A percentile compares a stretch with the other conserved stretches of the same genome.
These are phyloP conservation scores for Daldinia caldariorum DNA, from an alignment of 495 filamentous ascomycete species.

Conservation along the genomic window DNA sequence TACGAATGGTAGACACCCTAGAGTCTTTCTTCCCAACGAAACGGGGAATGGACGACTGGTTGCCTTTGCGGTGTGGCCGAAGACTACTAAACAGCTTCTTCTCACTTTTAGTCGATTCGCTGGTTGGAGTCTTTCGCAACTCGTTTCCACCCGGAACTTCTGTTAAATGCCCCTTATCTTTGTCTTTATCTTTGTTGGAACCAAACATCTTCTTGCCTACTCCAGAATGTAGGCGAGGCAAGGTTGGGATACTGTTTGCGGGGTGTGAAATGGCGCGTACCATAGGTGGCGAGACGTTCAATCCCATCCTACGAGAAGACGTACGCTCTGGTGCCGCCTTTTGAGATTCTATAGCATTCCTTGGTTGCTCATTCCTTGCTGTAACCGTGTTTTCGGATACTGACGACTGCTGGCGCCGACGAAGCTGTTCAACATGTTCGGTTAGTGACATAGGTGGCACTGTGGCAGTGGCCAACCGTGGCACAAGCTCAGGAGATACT, in stretches of 20 bases:
- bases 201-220: constrained; percentile 42
- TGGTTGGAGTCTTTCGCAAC: constrained; percentile 41
- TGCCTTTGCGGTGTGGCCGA: constrained; percentile 67
- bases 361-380: constrained; percentile 39
- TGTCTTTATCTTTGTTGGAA: constrained; percentile 50
- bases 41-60: constrained; percentile 85
- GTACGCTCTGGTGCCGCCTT: constrained; percentile 51
- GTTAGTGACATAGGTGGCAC: constrained; percentile 49
- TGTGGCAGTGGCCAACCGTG: constrained; percentile 16
- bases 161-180: constrained; percentile 31
- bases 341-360: constrained; percentile 20
- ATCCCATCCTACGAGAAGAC: constrained; percentile 53
- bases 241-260: constrained; percentile 37
- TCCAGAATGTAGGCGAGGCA: constrained; percentile 43
- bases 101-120: constrained; percentile 62
- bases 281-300: constrained; percentile 69
- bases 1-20: constrained; percentile 86
- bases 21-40: constrained; percentile 77
- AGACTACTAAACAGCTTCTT: constrained; percentile 76
- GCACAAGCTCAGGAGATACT: constrained; percentile 19
- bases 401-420: constrained; percentile 53
- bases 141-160: constrained; percentile 42
- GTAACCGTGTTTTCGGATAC: constrained; percentile 42
- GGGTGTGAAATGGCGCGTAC: constrained; percentile 79
- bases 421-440: constrained; percentile 62